Conservation (phyloP, 495 filamentous ascomycete species). For the Annulohypoxylon bovei region DNA sequence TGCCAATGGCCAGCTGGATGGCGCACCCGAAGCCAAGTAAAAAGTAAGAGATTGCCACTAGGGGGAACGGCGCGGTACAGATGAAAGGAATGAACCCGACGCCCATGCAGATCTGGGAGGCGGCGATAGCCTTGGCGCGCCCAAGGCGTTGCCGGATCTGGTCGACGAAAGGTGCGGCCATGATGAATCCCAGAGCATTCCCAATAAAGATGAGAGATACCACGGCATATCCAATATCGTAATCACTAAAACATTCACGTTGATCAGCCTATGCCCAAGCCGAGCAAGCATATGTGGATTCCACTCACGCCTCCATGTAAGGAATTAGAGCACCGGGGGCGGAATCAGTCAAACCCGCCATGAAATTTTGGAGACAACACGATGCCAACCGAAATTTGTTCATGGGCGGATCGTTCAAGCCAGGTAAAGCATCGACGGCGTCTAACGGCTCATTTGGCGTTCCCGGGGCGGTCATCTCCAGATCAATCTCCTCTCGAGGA, state of each 20-base stretch:
- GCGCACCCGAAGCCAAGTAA: conserved; percentile 74
- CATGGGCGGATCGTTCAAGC: conserved; percentile 64
- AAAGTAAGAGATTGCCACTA: conserved; percentile 71
- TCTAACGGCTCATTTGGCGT: conserved; percentile 51
- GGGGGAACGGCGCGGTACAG: conserved; percentile 73
- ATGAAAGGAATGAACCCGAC: conserved; percentile 70
- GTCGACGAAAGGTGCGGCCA: conserved; percentile 73
- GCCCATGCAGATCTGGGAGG: conserved; percentile 62
- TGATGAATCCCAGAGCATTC: conserved; percentile 80
- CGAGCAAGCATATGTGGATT: not conserved
- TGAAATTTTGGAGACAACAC: conserved; percentile 63
- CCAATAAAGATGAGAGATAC: conserved; percentile 84
- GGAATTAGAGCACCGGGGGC: conserved; percentile 79
- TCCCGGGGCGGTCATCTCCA: conserved; percentile 63
- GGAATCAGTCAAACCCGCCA: conserved; percentile 68
- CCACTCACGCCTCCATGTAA: conserved; percentile 67
- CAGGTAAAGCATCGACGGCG: conserved; percentile 57
- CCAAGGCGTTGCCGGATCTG: conserved; percentile 67
- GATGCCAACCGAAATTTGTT: conserved; percentile 59
- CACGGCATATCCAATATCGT: conserved; percentile 75
- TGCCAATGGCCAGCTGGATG: conserved; percentile 73
- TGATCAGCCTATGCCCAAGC: conserved; percentile 1
- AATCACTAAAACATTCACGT: conserved; percentile 54
- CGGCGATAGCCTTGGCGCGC: conserved; percentile 67
- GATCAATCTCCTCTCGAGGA: conserved; percentile 57